These are phyloP conservation scores for Medicago ruthenica DNA, from an alignment of 306 rosid species.

Conservation along the genomic window DNA sequence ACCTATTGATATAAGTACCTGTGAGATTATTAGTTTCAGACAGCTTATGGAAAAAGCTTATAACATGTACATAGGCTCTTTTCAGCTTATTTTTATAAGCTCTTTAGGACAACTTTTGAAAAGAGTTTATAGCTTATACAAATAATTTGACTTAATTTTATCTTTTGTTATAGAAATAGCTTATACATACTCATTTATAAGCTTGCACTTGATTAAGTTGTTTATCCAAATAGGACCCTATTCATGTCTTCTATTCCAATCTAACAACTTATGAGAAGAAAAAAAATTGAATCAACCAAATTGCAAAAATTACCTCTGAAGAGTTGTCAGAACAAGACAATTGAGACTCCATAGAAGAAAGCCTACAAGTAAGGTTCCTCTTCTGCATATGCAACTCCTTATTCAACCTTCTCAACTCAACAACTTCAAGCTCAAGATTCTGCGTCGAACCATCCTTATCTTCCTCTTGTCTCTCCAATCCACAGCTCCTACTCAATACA, in stretches of 20 bases:
- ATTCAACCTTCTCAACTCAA: conserved; percentile 84
- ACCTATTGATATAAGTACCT: too few relatives aligned
- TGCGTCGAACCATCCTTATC: conserved; percentile 37
- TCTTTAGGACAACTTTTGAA: neutral
- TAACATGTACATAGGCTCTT: neutral
- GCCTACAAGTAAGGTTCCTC: conserved; percentile 78
- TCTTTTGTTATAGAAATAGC: neutral
- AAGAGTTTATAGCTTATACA: neutral
- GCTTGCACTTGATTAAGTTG: too few relatives aligned
- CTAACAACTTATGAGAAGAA: neutral
- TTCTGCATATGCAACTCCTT: conserved; percentile 95
- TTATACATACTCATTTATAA: too few relatives aligned
- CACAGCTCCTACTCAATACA: conserved; percentile 38
- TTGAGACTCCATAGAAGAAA: conserved; percentile 72
- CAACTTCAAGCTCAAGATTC: conserved; percentile 79
- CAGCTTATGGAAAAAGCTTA: neutral
- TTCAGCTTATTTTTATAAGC: neutral
- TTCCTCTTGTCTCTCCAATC: conserved; percentile 53
- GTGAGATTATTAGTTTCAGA: too few relatives aligned
- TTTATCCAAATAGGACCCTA: neutral
- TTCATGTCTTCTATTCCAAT: neutral
- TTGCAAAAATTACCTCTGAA: conserved; percentile 63
- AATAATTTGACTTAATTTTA: neutral
- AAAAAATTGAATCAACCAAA: neutral
- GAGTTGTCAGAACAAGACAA: conserved; percentile 60